phyloP scores from a whole-genome alignment of 495 filamentous ascomycete genomes.

The Daldinia grandis region DNA sequence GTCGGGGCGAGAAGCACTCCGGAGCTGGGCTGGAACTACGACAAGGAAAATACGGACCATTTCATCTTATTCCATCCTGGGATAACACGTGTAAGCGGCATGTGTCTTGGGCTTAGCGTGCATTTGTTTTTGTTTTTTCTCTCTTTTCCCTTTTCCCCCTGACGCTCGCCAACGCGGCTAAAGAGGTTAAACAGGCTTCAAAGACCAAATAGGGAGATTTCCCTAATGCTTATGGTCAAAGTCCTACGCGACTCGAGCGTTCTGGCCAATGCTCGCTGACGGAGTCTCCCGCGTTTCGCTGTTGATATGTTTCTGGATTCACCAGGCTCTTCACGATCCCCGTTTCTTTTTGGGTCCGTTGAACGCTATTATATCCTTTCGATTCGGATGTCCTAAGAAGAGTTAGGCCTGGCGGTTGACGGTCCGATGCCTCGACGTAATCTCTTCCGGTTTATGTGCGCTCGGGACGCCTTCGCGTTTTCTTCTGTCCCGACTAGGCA shows the following conservation, averaged over 20 bases:
- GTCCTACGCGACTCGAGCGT: constrained; percentile 10
- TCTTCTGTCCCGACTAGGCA: background rate
- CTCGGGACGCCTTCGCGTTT: background rate
- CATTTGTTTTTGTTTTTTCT: background rate
- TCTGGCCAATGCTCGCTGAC: constrained; percentile 23
- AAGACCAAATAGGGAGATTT: constrained; percentile 25
- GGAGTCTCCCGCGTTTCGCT: constrained; percentile 27
- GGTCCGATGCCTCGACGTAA: constrained; percentile 8
- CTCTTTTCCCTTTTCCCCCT: constrained; percentile 8
- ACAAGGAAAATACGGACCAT: constrained; percentile 26
- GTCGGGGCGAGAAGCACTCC: constrained; percentile 5
- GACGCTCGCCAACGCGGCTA: constrained; percentile 40
- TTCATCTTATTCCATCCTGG: constrained; percentile 17
- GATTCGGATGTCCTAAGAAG: background rate
- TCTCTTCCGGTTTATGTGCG: background rate
- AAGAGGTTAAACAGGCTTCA: constrained; percentile 45
- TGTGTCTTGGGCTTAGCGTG: constrained; percentile 22
- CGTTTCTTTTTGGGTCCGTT: constrained; percentile 9
- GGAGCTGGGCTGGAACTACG: constrained; percentile 17
- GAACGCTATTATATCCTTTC: background rate
- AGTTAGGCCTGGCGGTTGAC: constrained; percentile 13
- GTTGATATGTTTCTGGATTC: constrained; percentile 26
- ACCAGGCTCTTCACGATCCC: background rate
- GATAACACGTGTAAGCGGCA: constrained; percentile 20
- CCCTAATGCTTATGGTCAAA: constrained; percentile 11